Conservation (phyloP, 805 yeast genomes). For the Torulaspora gathmanii region DNA sequence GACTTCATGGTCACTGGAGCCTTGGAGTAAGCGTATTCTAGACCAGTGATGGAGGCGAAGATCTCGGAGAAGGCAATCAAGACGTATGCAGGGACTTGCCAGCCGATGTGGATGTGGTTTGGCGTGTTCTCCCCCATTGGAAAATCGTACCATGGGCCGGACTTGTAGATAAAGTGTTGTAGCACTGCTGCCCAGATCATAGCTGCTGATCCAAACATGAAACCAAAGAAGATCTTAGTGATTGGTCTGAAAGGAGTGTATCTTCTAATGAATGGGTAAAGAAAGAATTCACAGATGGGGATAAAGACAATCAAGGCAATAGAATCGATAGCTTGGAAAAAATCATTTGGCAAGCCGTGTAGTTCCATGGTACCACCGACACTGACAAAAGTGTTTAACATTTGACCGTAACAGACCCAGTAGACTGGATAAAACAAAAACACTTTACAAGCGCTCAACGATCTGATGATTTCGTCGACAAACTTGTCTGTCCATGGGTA, state of each 20-base stretch:
- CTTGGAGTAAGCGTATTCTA: constrained; percentile 79
- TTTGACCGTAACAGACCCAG: constrained; percentile 71
- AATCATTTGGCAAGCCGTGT: constrained; percentile 77
- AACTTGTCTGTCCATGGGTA: constrained; percentile 62
- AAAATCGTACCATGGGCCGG: constrained; percentile 68
- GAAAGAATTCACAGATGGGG: constrained; percentile 59
- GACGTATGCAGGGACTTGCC: constrained; percentile 62
- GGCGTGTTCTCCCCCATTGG: constrained; percentile 44
- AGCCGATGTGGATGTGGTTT: constrained; percentile 55
- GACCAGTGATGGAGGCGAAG: constrained; percentile 74
- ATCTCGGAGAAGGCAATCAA: constrained; percentile 72
- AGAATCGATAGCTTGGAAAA: constrained; percentile 71
- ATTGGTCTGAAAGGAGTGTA: constrained; percentile 60
- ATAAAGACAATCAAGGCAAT: constrained; percentile 71
- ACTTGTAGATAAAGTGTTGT: constrained; percentile 61
- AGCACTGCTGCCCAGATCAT: constrained; percentile 75
- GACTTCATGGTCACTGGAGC: constrained; percentile 58
- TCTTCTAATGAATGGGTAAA: constrained; percentile 51
- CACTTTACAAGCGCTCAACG: constrained; percentile 67
- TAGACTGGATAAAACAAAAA: constrained; percentile 66
- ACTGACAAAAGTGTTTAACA: constrained; percentile 66
- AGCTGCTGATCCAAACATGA: constrained; percentile 56
- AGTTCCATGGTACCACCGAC: constrained; percentile 71
- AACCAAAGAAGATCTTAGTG: constrained; percentile 66
- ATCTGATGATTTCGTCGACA: constrained; percentile 66